These are phyloP conservation scores for Sarocladiaceae sp. DNA, from an alignment of 2,329 filamentous ascomycete genomes.

Conservation along the genomic window DNA sequence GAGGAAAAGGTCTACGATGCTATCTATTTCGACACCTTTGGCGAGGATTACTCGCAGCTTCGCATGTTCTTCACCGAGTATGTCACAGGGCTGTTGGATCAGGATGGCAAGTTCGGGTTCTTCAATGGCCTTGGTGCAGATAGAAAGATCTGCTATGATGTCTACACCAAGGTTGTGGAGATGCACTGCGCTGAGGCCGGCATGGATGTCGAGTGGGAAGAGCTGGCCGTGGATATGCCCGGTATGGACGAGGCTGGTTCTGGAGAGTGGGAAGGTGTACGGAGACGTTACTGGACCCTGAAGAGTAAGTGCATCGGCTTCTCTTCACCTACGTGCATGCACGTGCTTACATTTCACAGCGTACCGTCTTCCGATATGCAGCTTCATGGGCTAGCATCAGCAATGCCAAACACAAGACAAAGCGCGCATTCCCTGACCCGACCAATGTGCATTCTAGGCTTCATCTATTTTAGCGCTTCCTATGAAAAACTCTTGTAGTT, in stretches of 20 bases:
- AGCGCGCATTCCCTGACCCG: no score
- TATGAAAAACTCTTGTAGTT: background rate
- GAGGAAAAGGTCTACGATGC: conserved; percentile 70
- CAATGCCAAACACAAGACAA: no score
- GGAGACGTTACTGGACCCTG: conserved; percentile 84
- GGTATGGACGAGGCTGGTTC: conserved; percentile 58
- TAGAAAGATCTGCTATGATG: conserved; percentile 87
- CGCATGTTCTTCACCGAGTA: conserved; percentile 83
- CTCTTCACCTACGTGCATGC: conserved; percentile 7
- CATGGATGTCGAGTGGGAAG: conserved; percentile 82
- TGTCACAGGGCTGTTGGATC: conserved; percentile 71
- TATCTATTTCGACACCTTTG: conserved; percentile 97
- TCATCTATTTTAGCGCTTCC: no score
- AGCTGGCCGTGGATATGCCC: conserved; percentile 64
- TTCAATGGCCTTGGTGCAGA: conserved; percentile 92
- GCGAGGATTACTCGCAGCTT: conserved; percentile 83
- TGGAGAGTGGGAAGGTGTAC: conserved; percentile 82
- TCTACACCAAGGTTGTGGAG: conserved; percentile 88
- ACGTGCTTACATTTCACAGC: conserved; percentile 34
- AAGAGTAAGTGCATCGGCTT: conserved; percentile 45
- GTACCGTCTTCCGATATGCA: conserved; percentile 70
- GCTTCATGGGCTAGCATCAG: conserved; percentile 56
- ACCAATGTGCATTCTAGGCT: no score
- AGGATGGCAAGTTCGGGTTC: conserved; percentile 72
- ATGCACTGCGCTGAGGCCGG: conserved; percentile 86